Evolutionary conservation across 1,284 basidiomycete genomes (phyloP).

Genomic region (Cutaneotrichosporon dermatis): DNA sequence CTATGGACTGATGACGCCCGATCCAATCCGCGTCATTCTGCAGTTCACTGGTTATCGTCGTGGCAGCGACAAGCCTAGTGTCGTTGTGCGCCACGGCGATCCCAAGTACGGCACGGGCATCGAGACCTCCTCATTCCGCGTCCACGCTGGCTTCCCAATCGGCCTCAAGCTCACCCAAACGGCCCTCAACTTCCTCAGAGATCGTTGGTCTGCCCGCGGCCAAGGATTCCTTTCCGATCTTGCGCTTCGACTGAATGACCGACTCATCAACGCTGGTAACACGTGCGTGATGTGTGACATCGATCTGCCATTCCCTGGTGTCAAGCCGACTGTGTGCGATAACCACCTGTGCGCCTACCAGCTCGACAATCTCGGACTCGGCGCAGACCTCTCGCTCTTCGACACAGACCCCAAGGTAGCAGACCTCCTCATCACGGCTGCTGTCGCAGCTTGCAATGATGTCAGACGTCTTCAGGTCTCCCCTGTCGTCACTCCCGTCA

Average conservation of each 20-base stretch:
- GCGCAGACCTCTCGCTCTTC: constrained; percentile 7
- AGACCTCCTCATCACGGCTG: constrained; percentile 9
- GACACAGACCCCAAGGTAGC: constrained; percentile 6
- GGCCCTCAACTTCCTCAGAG: background rate
- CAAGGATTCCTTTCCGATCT: constrained; percentile 9
- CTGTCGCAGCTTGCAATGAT: constrained; percentile 3
- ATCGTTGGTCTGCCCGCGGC: constrained; percentile 1
- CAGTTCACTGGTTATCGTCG: constrained; percentile 5
- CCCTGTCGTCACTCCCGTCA: background rate
- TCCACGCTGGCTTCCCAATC: constrained; percentile 4
- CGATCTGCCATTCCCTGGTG: constrained; percentile 4
- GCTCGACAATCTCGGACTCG: constrained; percentile 8
- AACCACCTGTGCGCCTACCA: constrained; percentile 8
- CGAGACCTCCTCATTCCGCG: background rate
- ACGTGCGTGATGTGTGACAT: constrained; percentile 10
- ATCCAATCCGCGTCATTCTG: background rate
- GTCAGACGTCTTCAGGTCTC: background rate
- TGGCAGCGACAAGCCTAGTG: background rate
- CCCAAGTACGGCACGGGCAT: background rate
- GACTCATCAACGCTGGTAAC: constrained; percentile 10
- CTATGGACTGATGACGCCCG: constrained; percentile 1
- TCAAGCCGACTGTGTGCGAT: constrained; percentile 14
- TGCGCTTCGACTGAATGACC: background rate
- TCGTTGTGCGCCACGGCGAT: constrained; percentile 5
- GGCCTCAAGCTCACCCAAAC: constrained; percentile 4